These are phyloP conservation scores for Neurospora sp. DNA, from an alignment of 495 filamentous ascomycete genomes.

Conservation along the genomic window DNA sequence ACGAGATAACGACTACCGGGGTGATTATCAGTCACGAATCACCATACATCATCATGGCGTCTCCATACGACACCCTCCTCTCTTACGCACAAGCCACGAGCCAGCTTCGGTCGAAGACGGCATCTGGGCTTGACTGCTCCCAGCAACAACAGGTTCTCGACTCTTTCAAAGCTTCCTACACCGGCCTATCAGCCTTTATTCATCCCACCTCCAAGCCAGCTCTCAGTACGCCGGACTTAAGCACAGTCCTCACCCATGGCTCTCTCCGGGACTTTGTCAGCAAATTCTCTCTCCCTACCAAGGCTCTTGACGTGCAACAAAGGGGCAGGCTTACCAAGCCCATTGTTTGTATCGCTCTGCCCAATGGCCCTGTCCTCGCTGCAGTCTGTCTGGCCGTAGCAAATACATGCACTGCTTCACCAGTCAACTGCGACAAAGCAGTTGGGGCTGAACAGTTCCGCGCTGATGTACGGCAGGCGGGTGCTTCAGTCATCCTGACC, in stretches of 20 bases:
- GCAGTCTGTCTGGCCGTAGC: constrained; percentile 20
- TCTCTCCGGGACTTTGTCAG: background rate
- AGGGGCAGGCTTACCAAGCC: constrained; percentile 11
- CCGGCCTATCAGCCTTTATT: background rate
- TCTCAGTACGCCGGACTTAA: background rate
- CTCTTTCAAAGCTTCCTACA: background rate
- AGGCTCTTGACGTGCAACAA: background rate
- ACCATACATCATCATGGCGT: background rate
- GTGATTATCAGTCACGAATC: background rate
- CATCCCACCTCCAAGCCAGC: background rate
- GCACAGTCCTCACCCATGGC: background rate
- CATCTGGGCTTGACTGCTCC: background rate
- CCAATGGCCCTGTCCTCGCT: constrained; percentile 27
- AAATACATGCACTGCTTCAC: constrained; percentile 24
- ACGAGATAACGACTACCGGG: background rate
- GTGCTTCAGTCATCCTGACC: constrained; percentile 9
- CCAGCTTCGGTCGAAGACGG: background rate
- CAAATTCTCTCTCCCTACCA: background rate
- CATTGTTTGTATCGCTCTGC: constrained; percentile 23
- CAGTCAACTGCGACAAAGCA: constrained; percentile 16
- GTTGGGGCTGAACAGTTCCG: constrained; percentile 15
- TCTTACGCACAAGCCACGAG: background rate
- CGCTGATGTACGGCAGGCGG: constrained; percentile 14
- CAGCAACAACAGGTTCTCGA: background rate
- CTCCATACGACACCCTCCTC: background rate